phyloP scores from a whole-genome alignment of 129 eudicot species.

The Pulicaria dysenterica region DNA sequence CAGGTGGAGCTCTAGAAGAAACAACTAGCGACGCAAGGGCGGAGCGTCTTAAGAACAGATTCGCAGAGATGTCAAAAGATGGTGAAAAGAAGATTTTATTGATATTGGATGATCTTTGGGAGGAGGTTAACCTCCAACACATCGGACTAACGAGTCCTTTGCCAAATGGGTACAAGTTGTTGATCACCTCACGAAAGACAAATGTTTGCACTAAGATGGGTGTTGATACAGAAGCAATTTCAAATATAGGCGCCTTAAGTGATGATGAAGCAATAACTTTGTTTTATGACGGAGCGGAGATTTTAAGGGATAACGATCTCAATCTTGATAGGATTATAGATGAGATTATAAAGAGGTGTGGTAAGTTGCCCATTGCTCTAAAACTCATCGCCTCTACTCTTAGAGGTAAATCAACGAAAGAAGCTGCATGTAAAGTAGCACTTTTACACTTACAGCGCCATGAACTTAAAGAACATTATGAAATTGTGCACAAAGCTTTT shows the following conservation, averaged over 20 bases:
- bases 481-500: background rate
- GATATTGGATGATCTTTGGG: background rate
- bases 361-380: background rate
- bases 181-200: background rate
- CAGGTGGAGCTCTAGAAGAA: background rate
- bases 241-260: background rate
- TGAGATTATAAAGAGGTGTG: background rate
- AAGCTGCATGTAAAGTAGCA: background rate
- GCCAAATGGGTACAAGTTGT: background rate
- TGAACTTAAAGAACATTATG: background rate
- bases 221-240: background rate
- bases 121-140: background rate
- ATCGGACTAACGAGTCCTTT: background rate
- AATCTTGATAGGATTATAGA: background rate
- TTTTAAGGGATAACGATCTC: background rate
- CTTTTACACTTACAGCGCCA: background rate
- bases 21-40: background rate
- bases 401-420: background rate
- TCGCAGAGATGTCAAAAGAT: background rate
- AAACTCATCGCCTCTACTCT: background rate
- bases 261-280: background rate
- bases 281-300: background rate
- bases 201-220: background rate
- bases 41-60: background rate
- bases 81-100: background rate